These are phyloP conservation scores for Huntiella moniliformis DNA, from an alignment of 2,329 filamentous ascomycete genomes.

Conservation along the genomic window DNA sequence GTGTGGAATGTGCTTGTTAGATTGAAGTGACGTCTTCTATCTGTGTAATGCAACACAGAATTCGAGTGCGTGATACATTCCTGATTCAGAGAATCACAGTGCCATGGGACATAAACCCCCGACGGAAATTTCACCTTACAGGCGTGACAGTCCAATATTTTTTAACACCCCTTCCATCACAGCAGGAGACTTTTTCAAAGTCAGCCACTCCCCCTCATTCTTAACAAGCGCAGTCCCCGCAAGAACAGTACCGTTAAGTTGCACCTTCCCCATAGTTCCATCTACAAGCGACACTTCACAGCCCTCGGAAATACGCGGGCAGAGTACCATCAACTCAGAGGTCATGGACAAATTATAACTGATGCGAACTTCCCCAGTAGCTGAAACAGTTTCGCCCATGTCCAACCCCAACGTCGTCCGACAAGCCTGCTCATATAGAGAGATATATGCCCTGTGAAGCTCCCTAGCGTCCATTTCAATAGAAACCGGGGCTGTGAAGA, in stretches of 20 bases:
- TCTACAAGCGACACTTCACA: constrained; percentile 16
- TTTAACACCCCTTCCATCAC: constrained; percentile 12
- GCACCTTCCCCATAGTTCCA: constrained; percentile 23
- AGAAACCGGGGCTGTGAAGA: constrained; percentile 24
- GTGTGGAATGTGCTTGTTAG: no score
- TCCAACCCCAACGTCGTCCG: constrained; percentile 18
- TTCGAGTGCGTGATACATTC: no score
- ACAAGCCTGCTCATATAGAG: constrained; percentile 28
- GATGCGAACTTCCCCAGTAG: constrained; percentile 28
- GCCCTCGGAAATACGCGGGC: constrained; percentile 36
- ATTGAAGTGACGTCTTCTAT: no score
- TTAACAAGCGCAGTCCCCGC: constrained; percentile 47
- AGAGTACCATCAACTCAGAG: constrained; percentile 30
- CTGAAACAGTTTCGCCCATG: constrained; percentile 14
- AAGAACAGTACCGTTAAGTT: constrained; percentile 43
- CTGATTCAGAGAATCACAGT: no score
- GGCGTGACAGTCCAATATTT: constrained; percentile 17
- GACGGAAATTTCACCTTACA: no score
- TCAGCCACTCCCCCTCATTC: constrained; percentile 36
- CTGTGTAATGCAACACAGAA: no score
- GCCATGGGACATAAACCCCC: no score
- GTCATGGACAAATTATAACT: constrained; percentile 49
- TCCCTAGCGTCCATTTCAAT: constrained; percentile 19
- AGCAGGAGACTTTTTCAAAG: constrained; percentile 23
- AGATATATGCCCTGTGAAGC: constrained; percentile 26